Percentiles rank a stretch among this genome's conserved stretches.
These are phyloP conservation scores for Ambrosiella cleistominuta DNA, from an alignment of 2,329 filamentous ascomycete species.

Conservation along the genomic window DNA sequence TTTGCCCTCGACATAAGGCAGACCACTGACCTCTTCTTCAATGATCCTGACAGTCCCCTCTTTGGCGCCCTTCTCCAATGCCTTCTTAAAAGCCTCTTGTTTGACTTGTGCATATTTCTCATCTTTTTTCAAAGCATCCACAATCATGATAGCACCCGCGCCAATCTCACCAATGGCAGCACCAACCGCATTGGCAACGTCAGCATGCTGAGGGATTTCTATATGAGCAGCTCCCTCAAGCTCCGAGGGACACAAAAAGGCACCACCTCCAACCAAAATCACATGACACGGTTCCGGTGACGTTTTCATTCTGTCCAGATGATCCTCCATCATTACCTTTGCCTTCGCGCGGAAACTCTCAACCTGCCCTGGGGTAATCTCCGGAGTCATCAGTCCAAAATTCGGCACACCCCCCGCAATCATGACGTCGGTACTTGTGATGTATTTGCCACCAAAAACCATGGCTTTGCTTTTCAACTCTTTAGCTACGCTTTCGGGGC, in stretches of 20 bases:
- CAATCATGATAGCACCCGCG: slow-evolving; percentile 14
- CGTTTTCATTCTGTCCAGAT: slow-evolving; percentile 16
- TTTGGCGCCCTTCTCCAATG: slow-evolving; percentile 14
- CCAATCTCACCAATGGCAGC: slow-evolving; percentile 16
- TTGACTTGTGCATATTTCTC: slow-evolving; percentile 13
- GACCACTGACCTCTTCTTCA: slow-evolving; percentile 15
- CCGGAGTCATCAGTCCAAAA: slow-evolving; percentile 16
- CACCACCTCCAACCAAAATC: slow-evolving; percentile 16
- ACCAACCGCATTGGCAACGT: slow-evolving; percentile 16
- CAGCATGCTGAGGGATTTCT: slow-evolving; percentile 14
- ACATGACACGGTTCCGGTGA: slow-evolving; percentile 15
- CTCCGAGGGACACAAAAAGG: slow-evolving; percentile 14
- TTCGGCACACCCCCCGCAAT: slow-evolving; percentile 15
- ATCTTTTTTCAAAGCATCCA: slow-evolving; percentile 14
- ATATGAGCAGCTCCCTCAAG: slow-evolving; percentile 15
- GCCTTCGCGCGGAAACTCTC: slow-evolving; percentile 9
- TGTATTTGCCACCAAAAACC: slow-evolving; percentile 15
- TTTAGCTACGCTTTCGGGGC: slow-evolving; percentile 17
- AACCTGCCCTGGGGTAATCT: slow-evolving; percentile 15
- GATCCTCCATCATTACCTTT: slow-evolving; percentile 14
- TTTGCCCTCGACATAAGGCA: slow-evolving; percentile 16
- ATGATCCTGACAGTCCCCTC: slow-evolving; percentile 14
- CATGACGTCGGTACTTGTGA: slow-evolving; percentile 17
- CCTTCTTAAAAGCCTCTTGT: slow-evolving; percentile 13
- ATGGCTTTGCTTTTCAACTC: slow-evolving; percentile 14